A percentile compares a stretch with the other conserved stretches of the same genome.
phyloP scores from a whole-genome alignment of 2,329 filamentous ascomycete genomes.

The Pseudogymnoascus sp. region DNA sequence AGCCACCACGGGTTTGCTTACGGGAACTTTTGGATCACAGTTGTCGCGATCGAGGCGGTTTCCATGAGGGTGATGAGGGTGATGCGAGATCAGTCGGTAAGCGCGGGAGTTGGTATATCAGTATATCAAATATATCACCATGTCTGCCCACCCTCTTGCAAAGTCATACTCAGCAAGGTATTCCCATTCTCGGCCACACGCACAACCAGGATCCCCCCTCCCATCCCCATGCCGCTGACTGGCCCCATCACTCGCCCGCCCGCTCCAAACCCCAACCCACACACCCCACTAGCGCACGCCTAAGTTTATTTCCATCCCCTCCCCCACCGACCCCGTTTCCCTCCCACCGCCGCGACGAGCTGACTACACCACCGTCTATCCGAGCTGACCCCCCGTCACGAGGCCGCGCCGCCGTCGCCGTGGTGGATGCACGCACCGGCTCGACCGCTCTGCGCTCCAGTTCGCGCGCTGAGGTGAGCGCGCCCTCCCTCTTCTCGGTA shows the following conservation, averaged over 20 bases:
- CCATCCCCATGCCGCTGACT: neutral
- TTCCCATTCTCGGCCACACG: neutral
- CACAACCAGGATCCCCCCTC: neutral
- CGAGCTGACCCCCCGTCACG: neutral
- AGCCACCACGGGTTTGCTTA: neutral
- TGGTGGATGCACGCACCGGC: neutral
- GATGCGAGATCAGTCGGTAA: neutral
- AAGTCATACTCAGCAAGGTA: neutral
- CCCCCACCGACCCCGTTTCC: neutral
- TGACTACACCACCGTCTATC: too few species aligned
- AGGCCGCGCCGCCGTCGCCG: neutral
- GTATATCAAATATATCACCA: neutral
- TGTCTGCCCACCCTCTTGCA: neutral
- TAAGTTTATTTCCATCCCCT: neutral
- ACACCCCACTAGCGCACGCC: neutral
- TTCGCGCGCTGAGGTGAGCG: neutral
- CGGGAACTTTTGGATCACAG: neutral
- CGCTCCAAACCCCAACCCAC: neutral
- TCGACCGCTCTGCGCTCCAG: neutral
- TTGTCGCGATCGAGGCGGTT: neutral
- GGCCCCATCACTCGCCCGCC: neutral
- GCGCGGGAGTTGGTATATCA: neutral
- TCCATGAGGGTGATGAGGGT: neutral
- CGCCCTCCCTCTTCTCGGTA: too few species aligned
- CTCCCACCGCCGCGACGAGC: neutral